Evolutionary conservation across 2,329 filamentous ascomycete species (phyloP).

Genomic region (Myriosclerotinia duriaeana): DNA sequence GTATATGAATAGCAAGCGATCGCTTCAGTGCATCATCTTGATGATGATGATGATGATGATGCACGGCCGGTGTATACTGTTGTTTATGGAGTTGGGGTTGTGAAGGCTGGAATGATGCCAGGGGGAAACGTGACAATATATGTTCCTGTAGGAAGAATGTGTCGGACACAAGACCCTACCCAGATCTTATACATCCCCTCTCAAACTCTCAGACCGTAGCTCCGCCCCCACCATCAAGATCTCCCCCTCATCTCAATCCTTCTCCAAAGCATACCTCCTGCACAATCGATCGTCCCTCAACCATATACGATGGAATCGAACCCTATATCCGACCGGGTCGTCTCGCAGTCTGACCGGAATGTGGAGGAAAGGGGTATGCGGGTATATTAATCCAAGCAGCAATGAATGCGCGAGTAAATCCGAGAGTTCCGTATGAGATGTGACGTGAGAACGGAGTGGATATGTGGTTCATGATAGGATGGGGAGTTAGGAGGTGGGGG

Average conservation of each 20-base stretch:
- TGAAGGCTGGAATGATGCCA: no score
- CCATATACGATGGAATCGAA: constrained; percentile 60
- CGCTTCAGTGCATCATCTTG: no score
- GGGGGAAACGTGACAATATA: no score
- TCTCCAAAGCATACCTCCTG: constrained; percentile 20
- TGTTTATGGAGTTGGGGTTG: no score
- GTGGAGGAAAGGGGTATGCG: constrained; percentile 64
- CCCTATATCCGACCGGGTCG: constrained; percentile 82
- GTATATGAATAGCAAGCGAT: no score
- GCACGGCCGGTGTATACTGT: no score
- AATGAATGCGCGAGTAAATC: constrained; percentile 63
- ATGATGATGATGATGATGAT: no score
- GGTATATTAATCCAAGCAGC: constrained; percentile 65
- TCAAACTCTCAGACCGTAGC: neutral
- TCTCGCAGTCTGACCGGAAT: constrained; percentile 66
- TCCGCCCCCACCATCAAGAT: neutral
- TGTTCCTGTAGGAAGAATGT: constrained; percentile 7
- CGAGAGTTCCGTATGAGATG: constrained; percentile 47
- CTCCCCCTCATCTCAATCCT: neutral
- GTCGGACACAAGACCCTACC: constrained; percentile 1
- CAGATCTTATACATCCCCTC: neutral
- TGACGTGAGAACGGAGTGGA: constrained; percentile 68
- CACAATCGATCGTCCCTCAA: constrained; percentile 43
- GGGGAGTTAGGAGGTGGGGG: constrained; percentile 63
- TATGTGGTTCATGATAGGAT: constrained; percentile 68